phyloP scores from a whole-genome alignment of 306 rosid species.

The Hippophae gyantsensis region DNA sequence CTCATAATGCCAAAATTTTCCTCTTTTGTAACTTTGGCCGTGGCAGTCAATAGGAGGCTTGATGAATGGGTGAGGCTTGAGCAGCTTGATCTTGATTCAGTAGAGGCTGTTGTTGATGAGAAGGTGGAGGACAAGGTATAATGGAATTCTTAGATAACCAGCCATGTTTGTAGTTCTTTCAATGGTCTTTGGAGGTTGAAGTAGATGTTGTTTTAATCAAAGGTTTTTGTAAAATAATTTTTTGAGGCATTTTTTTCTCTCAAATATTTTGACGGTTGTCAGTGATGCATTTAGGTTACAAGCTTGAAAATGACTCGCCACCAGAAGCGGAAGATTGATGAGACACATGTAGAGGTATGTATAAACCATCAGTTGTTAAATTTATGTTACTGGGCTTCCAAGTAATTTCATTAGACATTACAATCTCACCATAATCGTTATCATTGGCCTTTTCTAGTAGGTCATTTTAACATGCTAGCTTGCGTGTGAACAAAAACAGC shows the following conservation, averaged over 20 bases:
- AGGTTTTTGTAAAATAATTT: not conserved
- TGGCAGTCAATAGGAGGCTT: conserved; percentile 91
- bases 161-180: not conserved
- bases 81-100: conserved; percentile 92
- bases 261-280: not conserved
- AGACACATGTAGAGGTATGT: conserved; percentile 95
- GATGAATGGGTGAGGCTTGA: conserved; percentile 99
- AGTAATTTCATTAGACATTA: too few relatives aligned
- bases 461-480: too few relatives aligned
- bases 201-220: not conserved
- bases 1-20: not conserved
- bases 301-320: conserved; percentile 99
- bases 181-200: not conserved
- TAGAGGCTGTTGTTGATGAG: conserved; percentile 94
- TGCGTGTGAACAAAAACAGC: too few relatives aligned
- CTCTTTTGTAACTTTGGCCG: not conserved
- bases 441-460: too few relatives aligned
- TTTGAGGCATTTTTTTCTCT: not conserved
- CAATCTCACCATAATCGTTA: too few relatives aligned
- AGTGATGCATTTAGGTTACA: conserved; percentile 48
- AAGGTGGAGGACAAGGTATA: conserved; percentile 97
- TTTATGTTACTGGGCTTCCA: not conserved
- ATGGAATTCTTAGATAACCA: not conserved
- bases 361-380: not conserved
- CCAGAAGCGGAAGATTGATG: conserved; percentile 96